Evolutionary conservation across 2,329 filamentous ascomycete genomes (phyloP), one percentile per base, ranked within the genome.

Genomic region (Aspergillus sp.): DNA sequence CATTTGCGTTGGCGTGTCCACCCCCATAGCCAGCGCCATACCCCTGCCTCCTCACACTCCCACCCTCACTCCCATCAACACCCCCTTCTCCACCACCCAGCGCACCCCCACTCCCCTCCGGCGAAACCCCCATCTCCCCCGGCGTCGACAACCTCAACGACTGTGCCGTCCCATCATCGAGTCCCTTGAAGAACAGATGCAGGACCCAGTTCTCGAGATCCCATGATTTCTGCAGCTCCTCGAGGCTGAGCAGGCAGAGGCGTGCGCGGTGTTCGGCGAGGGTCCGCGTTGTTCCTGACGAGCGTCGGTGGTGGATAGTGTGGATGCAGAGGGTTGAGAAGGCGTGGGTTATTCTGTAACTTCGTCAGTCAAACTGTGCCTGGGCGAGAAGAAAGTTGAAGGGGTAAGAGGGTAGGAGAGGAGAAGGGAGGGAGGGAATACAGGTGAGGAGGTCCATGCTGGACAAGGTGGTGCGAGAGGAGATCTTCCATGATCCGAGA

Each of bases 291-390:
- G 78, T 78, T 4, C 77, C 77, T 60, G 57, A 64, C 1, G 69
- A 65, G 22, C 74, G 70, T 7, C 78, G 74, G 13, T 82, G 76
- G 46, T 81, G 74, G 7, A 81, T 79, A 0, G 80, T 80, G 54
- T 83, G 81, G 43, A 83, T 81, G 60, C 81, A 83, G 1, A 83
- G 71, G 1, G 81, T 78, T 43, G 80, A 80, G 67, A 83, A 82
- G 0, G 81, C 69, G 59, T 82, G 81, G 0, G 81, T 83, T 48
- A 83, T 82, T 64, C 73, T 76, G 19, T 0, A 9, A 28, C 25
- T 28, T 28, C 6, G 25, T 28, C 6, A 28, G 41, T 19, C 31
- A 38, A 38, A 13, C 15, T 38, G 7, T 38, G 5, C 7, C 2
- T 38, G 6, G 31, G 31, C 15, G 9, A 38, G 31, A 8, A 3